Evolutionary conservation across 768 basidiomycete genomes (phyloP).

Genomic region (Auricularia cornea): DNA sequence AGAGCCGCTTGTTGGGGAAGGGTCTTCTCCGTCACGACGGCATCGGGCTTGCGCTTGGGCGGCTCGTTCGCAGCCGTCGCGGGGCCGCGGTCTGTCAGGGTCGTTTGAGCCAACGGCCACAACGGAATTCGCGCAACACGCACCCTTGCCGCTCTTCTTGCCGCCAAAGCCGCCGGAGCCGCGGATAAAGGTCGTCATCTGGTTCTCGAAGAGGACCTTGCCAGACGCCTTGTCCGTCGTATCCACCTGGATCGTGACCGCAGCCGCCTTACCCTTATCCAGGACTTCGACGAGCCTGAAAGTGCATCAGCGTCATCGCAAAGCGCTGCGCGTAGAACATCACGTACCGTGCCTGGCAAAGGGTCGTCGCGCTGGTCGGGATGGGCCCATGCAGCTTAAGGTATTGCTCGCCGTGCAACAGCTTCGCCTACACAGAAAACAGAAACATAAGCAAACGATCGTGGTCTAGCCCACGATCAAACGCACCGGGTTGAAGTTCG

Average conservation of each 20-base stretch:
- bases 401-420: conserved; percentile 98
- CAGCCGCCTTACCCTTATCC: conserved; percentile 91
- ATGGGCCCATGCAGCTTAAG: conserved; percentile 79
- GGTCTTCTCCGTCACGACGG: conserved; percentile 83
- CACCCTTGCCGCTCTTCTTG: conserved; percentile 73
- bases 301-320: background rate
- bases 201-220: conserved; percentile 82
- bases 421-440: conserved; percentile 75
- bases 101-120: background rate
- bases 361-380: conserved; percentile 73
- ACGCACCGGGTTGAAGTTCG: conserved; percentile 86
- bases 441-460: background rate
- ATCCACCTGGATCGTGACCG: conserved; percentile 69
- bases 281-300: conserved; percentile 66
- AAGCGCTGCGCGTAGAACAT: background rate
- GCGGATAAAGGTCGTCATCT: conserved; percentile 85
- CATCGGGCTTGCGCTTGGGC: conserved; percentile 80
- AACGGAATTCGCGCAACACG: conserved; percentile 9
- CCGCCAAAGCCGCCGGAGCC: conserved; percentile 96
- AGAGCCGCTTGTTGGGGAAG: conserved; percentile 73
- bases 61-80: conserved; percentile 75
- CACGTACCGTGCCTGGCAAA: conserved; percentile 61
- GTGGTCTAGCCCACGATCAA: too few species aligned
- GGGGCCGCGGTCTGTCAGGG: conserved; percentile 68
- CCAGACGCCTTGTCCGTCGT: conserved; percentile 77